phyloP scores from a whole-genome alignment of 176 grass and related monocot species.

The Bonia amplexicaulis region DNA sequence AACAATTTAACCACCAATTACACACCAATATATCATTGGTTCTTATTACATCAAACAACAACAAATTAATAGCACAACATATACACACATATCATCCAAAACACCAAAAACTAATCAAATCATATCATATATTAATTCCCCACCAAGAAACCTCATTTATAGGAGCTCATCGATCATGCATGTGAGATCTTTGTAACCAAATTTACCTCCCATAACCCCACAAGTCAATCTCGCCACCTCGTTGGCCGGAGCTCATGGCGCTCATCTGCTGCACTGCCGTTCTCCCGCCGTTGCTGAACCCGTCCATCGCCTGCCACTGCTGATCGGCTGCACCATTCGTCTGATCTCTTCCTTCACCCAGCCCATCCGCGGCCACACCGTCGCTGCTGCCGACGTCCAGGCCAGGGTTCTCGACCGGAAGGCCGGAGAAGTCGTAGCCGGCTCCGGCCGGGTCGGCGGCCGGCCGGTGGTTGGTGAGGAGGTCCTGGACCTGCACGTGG shows the following conservation, averaged over 20 bases:
- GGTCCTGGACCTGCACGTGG: slow-evolving; percentile 89
- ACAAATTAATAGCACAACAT: slow-evolving; percentile 34
- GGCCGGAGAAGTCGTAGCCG: slow-evolving; percentile 72
- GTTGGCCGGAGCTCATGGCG: slow-evolving; percentile 57
- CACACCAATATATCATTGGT: slow-evolving; percentile 22
- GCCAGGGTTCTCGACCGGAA: slow-evolving; percentile 51
- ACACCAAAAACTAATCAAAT: slow-evolving; percentile 43
- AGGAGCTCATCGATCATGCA: neutral
- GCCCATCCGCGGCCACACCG: slow-evolving; percentile 19
- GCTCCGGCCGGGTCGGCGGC: slow-evolving; percentile 12
- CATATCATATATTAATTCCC: neutral
- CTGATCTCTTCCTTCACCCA: slow-evolving; percentile 47
- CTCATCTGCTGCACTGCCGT: slow-evolving; percentile 65
- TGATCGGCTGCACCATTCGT: slow-evolving; percentile 16
- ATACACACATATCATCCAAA: slow-evolving; percentile 20
- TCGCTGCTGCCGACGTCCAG: slow-evolving; percentile 44
- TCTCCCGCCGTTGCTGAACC: slow-evolving; percentile 40
- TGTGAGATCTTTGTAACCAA: no score
- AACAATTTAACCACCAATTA: neutral
- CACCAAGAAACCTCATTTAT: neutral
- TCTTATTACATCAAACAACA: slow-evolving; percentile 47
- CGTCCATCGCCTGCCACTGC: slow-evolving; percentile 76
- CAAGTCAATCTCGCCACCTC: slow-evolving; percentile 82
- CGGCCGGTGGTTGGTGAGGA: slow-evolving; percentile 85
- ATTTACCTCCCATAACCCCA: slow-evolving; percentile 84